Evolutionary conservation across 805 yeast species (phyloP).

Genomic region (Vanderwaltozyma polyspora): DNA sequence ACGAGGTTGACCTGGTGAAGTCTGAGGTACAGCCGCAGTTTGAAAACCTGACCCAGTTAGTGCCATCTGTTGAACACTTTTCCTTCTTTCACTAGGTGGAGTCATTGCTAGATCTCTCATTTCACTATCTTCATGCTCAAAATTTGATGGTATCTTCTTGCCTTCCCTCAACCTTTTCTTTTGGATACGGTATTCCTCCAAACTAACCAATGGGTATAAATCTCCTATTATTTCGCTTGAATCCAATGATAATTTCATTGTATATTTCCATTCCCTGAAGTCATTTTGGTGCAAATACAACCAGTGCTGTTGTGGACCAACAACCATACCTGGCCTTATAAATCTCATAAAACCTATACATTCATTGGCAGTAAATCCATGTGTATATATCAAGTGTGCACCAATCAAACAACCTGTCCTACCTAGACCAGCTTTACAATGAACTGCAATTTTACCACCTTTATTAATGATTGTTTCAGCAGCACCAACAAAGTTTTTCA

Average conservation of each 20-base stretch:
- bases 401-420: constrained; percentile 97
- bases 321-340: constrained; percentile 99
- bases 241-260: constrained; percentile 66
- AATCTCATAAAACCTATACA: constrained; percentile 95
- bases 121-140: constrained; percentile 13
- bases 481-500: constrained; percentile 86
- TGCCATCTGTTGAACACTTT: background rate
- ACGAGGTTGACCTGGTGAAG: constrained; percentile 96
- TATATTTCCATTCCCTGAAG: constrained; percentile 90
- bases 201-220: constrained; percentile 46
- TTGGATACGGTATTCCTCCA: constrained; percentile 51
- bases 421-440: constrained; percentile 96
- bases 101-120: constrained; percentile 19
- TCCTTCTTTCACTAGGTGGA: constrained; percentile 25
- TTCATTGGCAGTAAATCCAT: constrained; percentile 94
- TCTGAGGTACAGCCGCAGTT: constrained; percentile 54
- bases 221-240: constrained; percentile 63
- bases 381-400: constrained; percentile 90
- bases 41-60: constrained; percentile 11
- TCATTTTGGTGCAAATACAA: constrained; percentile 90
- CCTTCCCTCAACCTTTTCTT: constrained; percentile 27
- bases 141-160: constrained; percentile 17
- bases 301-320: constrained; percentile 99
- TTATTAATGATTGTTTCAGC: constrained; percentile 77
- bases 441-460: constrained; percentile 96